A percentile compares a stretch with the other conserved stretches of the same genome.
phyloP scores from a whole-genome alignment of 2,329 filamentous ascomycete genomes.

The Metarhizium humberi region DNA sequence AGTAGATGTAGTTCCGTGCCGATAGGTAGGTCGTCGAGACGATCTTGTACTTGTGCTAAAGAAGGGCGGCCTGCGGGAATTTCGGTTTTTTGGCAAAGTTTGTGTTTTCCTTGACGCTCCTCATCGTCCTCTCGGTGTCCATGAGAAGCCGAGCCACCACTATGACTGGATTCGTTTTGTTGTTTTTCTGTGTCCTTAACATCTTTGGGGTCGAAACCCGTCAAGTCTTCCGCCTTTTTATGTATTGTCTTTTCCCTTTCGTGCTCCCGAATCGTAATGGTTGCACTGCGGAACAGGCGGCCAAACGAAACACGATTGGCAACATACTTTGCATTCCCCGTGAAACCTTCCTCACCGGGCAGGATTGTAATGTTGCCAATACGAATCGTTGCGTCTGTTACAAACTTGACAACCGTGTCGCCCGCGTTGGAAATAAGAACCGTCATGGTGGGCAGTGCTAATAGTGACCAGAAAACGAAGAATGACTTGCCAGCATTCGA shows the following conservation, averaged over 20 bases:
- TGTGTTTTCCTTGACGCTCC: conserved; percentile 6
- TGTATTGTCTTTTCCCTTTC: conserved; percentile 1
- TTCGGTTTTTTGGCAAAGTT: conserved; percentile 2
- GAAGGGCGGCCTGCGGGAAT: conserved; percentile 18
- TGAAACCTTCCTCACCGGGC: conserved; percentile 43
- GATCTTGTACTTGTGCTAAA: conserved; percentile 24
- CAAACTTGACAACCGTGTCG: conserved; percentile 65
- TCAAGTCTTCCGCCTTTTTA: not conserved
- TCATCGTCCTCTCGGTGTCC: not conserved
- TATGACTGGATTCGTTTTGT: not conserved
- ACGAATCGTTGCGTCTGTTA: conserved; percentile 45
- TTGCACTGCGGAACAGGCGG: conserved; percentile 22
- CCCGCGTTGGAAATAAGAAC: conserved; percentile 77
- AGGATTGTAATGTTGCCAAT: conserved; percentile 53
- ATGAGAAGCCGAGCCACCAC: not conserved
- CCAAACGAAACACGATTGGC: conserved; percentile 34
- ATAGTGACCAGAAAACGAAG: conserved; percentile 86
- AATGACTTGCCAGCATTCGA: conserved; percentile 73
- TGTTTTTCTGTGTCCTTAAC: conserved; percentile 1
- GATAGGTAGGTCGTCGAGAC: conserved; percentile 28
- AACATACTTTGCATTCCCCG: conserved; percentile 34
- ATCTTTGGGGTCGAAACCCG: conserved; percentile 4
- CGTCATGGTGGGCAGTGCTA: conserved; percentile 82
- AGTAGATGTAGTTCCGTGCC: conserved; percentile 49
- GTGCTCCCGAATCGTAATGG: conserved; percentile 1